Evolutionary conservation across 202 grass and related monocot genomes (phyloP), one percentile per base, ranked within the genome.

Genomic region (Musa balbisiana): DNA sequence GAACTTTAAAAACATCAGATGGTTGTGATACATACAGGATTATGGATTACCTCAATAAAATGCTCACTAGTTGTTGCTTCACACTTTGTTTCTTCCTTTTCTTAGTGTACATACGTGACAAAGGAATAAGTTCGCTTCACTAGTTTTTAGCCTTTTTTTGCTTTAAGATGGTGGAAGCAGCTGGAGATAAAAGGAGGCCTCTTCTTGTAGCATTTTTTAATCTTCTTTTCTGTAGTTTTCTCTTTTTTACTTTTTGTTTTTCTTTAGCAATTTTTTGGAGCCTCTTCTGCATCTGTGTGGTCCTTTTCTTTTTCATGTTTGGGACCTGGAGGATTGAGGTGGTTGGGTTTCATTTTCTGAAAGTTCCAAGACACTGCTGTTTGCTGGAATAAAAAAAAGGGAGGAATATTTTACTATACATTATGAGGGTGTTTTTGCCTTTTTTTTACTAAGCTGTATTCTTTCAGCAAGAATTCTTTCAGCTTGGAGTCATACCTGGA

Each of bases 401-500:
- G 33, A 43, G 33, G 17, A 21, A 58, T 25, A 26, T 23, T 20
- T 72, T 53, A 53, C 9, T 20, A 23, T 49, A 51, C 11, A 9
- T 11, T 11, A 19, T 62, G 21, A 62, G 17, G 58, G 55, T 50
- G 16, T 53, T 76, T 67, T 64, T 83, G 21, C 0, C 62, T 71
- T 72, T 13, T 76, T 83, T 69, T 71, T 81, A 59, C 3, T 69
- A 55, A 55, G 15, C 83, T 56, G 23, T 87, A 12, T 85, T 13
- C 79, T 72, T 75, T 76, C 74, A 71, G 53, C 81, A 93, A 91
- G 86, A 76, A 76, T 81, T 89, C 94, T 67, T 86, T 82, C 74
- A 99, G 82, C 64, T 63, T 99, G 78, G 95, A 99, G 86, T 90
- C 95, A 16, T 99, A 87, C 69, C 73, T 95, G 59, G 95, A 99